Conservation (phyloP, 768 basidiomycete genomes). For the Lactarius evosmus region DNA sequence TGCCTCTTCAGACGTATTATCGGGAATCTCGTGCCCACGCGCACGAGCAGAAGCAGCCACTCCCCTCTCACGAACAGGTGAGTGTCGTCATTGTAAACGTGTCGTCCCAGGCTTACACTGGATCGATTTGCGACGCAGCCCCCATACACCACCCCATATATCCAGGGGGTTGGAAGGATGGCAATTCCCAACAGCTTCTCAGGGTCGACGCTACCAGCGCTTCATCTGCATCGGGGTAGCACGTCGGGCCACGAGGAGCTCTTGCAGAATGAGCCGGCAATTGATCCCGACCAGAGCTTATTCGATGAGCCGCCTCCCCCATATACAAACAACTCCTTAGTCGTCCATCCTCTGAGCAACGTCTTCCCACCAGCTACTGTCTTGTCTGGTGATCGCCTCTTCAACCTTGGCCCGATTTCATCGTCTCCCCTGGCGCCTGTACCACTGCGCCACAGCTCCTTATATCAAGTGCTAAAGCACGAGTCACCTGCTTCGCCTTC, state of each 20-base stretch:
- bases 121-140: constrained; percentile 1
- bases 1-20: background rate
- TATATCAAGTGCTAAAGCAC: constrained; percentile 22
- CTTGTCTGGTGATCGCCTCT: background rate
- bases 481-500: constrained; percentile 11
- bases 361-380: constrained; percentile 5
- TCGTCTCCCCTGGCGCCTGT: constrained; percentile 21
- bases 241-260: background rate
- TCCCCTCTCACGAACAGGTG: constrained; percentile 3
- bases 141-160: constrained; percentile 5
- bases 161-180: constrained; percentile 12
- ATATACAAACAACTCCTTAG: constrained; percentile 5
- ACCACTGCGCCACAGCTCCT: constrained; percentile 22
- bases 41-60: constrained; percentile 5
- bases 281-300: background rate
- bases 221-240: constrained; percentile 7
- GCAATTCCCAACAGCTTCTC: constrained; percentile 5
- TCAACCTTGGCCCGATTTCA: background rate
- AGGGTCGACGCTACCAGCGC: background rate
- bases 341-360: constrained; percentile 5
- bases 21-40: background rate
- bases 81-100: background rate
- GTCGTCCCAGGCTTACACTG: background rate
- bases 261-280: background rate
- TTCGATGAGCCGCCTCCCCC: constrained; percentile 24